Evolutionary conservation across 805 yeast genomes (phyloP).

Genomic region (Candida dajiaensis): DNA sequence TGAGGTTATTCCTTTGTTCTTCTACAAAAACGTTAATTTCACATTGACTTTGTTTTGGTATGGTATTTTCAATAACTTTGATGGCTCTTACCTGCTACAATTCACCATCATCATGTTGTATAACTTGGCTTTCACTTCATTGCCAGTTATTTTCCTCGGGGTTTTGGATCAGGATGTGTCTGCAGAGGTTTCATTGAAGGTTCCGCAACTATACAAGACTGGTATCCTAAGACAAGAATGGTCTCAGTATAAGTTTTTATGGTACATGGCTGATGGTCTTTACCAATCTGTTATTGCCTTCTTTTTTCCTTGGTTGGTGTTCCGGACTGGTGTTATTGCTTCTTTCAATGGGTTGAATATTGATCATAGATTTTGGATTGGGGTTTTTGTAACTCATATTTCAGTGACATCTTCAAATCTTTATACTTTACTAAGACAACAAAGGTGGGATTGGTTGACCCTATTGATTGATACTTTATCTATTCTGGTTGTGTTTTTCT

Average conservation of each 20-base stretch:
- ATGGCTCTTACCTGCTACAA: constrained; percentile 75
- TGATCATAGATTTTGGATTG: constrained; percentile 72
- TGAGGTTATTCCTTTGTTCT: constrained; percentile 80
- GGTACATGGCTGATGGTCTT: constrained; percentile 72
- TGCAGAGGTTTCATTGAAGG: constrained; percentile 59
- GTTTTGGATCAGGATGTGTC: constrained; percentile 78
- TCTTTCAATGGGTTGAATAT: constrained; percentile 49
- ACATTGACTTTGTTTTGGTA: constrained; percentile 75
- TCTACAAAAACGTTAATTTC: constrained; percentile 73
- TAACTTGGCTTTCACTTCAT: constrained; percentile 76
- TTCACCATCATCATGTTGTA: constrained; percentile 77
- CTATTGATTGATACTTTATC: constrained; percentile 50
- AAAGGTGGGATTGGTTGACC: constrained; percentile 79
- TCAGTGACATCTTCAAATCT: constrained; percentile 63
- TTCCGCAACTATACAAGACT: constrained; percentile 67
- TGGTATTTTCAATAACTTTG: constrained; percentile 68
- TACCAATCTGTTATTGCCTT: constrained; percentile 70
- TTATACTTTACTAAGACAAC: constrained; percentile 61
- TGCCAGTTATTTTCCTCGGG: constrained; percentile 74
- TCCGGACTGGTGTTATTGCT: constrained; percentile 36
- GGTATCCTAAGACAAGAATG: constrained; percentile 74
- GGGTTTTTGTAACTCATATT: constrained; percentile 59
- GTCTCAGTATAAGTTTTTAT: constrained; percentile 60
- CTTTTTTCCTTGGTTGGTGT: constrained; percentile 65
- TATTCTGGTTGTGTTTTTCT: constrained; percentile 53